Percentiles rank a stretch among this genome's conserved stretches.
phyloP scores from a whole-genome alignment of 441 rosid species.

The Erodium texanum region DNA sequence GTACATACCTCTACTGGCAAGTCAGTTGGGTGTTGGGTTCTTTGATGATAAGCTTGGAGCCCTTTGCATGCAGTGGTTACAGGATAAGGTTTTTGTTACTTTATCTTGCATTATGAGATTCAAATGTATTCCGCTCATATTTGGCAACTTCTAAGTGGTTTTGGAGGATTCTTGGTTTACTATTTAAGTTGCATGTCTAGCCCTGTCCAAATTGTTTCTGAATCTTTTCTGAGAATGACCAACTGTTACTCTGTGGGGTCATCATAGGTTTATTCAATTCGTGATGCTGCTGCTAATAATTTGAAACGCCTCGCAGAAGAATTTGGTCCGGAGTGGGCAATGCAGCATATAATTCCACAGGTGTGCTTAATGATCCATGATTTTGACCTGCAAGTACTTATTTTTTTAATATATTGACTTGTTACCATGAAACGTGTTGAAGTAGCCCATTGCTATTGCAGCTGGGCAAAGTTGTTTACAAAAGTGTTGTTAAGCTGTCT shows the following conservation, averaged over 20 bases:
- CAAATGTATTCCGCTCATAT: too few relatives aligned
- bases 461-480: too few relatives aligned
- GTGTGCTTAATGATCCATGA: conserved; percentile 16
- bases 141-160: background rate
- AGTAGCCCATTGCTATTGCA: too few relatives aligned
- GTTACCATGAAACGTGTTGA: too few relatives aligned
- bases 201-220: too few relatives aligned
- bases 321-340: conserved; percentile 98
- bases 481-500: too few relatives aligned
- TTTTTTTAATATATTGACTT: too few relatives aligned
- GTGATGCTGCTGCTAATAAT: conserved; percentile 98
- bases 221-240: background rate
- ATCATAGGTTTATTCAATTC: conserved; percentile 79
- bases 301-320: conserved; percentile 96
- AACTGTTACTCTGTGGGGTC: conserved; percentile 9
- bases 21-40: conserved; percentile 83
- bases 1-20: conserved; percentile 89
- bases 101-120: background rate
- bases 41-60: conserved; percentile 95
- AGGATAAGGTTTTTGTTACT: conserved; percentile 24
- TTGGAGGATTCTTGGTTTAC: too few relatives aligned
- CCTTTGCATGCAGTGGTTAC: conserved; percentile 99
- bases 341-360: conserved; percentile 94
- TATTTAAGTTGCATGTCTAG: too few relatives aligned
- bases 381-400: too few relatives aligned